Evolutionary conservation across 305 asterid species (phyloP).

Genomic region (Caryopteris hybrid): DNA sequence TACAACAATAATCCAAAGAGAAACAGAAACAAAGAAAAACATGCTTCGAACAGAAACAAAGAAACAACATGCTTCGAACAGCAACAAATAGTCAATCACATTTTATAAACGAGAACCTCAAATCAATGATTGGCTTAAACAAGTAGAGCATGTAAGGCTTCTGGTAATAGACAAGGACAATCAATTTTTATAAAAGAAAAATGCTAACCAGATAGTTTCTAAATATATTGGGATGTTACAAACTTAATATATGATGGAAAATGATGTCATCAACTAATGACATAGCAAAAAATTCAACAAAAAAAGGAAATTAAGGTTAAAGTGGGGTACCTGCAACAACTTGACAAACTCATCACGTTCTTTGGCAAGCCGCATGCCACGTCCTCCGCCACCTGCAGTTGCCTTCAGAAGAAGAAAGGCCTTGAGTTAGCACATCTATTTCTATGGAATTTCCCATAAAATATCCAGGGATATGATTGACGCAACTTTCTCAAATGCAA

Average conservation of each 20-base stretch:
- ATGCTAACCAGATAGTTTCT: not conserved
- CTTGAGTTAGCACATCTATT: slow-evolving; percentile 8
- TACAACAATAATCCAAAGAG: not conserved
- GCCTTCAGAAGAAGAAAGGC: slow-evolving; percentile 55
- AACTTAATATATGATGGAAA: not conserved
- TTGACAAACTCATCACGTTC: slow-evolving; percentile 93
- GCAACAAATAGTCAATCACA: slow-evolving; percentile 3
- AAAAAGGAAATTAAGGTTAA: slow-evolving; percentile 9
- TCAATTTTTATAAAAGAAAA: not conserved
- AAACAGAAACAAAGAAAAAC: not conserved
- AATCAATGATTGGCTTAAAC: slow-evolving; percentile 1
- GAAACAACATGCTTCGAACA: not conserved
- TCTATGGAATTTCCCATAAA: not conserved
- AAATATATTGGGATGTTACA: not conserved
- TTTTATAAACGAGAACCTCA: slow-evolving; percentile 9
- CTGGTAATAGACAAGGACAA: slow-evolving; percentile 1
- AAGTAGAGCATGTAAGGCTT: not conserved
- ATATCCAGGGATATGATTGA: not conserved
- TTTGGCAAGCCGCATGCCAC: slow-evolving; percentile 99
- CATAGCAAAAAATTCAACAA: not conserved
- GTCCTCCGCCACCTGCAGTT: slow-evolving; percentile 99
- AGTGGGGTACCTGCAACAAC: slow-evolving; percentile 73
- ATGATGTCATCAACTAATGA: not conserved
- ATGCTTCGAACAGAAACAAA: too few relatives aligned
- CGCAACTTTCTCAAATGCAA: not conserved